These are phyloP conservation scores for Chrysosporium queenslandicum DNA, from an alignment of 2,329 filamentous ascomycete genomes.

Conservation along the genomic window DNA sequence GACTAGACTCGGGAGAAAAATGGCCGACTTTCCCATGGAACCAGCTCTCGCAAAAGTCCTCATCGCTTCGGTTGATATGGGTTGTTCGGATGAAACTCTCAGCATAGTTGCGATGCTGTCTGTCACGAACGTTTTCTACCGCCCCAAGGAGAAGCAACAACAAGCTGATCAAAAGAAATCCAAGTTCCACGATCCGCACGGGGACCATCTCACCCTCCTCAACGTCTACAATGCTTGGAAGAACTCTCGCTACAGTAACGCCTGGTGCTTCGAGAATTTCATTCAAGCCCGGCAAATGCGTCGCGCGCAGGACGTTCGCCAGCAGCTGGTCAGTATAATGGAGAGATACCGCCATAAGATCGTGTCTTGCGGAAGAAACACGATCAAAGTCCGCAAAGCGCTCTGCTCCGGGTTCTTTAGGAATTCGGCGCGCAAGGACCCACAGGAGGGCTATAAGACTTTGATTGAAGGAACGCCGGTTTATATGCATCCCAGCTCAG, in stretches of 20 bases:
- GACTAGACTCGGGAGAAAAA: constrained; percentile 83
- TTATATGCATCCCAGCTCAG: constrained; percentile 83
- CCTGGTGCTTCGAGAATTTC: constrained; percentile 98
- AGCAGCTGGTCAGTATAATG: constrained; percentile 90
- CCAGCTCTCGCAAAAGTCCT: constrained; percentile 82
- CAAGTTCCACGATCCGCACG: constrained; percentile 91
- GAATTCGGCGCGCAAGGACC: constrained; percentile 88
- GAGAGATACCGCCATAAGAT: constrained; percentile 76
- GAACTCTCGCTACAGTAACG: constrained; percentile 63
- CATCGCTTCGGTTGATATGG: constrained; percentile 74
- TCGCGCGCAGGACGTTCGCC: constrained; percentile 80
- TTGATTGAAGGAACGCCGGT: constrained; percentile 90
- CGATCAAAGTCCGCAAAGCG: constrained; percentile 74
- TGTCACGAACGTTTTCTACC: constrained; percentile 78
- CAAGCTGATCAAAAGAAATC: constrained; percentile 96
- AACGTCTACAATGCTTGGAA: constrained; percentile 99
- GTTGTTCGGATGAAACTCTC: constrained; percentile 87
- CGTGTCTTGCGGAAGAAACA: constrained; percentile 76
- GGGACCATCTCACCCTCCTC: constrained; percentile 86
- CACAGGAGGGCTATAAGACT: constrained; percentile 94
- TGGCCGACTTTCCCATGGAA: constrained; percentile 99
- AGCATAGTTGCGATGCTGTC: constrained; percentile 93
- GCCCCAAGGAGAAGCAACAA: constrained; percentile 92
- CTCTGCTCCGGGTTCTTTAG: constrained; percentile 93
- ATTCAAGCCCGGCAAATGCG: constrained; percentile 85